These are phyloP conservation scores for Martensiomyces pterosporus DNA, from an alignment of 192 early-diverging fungal species.

Conservation along the genomic window DNA sequence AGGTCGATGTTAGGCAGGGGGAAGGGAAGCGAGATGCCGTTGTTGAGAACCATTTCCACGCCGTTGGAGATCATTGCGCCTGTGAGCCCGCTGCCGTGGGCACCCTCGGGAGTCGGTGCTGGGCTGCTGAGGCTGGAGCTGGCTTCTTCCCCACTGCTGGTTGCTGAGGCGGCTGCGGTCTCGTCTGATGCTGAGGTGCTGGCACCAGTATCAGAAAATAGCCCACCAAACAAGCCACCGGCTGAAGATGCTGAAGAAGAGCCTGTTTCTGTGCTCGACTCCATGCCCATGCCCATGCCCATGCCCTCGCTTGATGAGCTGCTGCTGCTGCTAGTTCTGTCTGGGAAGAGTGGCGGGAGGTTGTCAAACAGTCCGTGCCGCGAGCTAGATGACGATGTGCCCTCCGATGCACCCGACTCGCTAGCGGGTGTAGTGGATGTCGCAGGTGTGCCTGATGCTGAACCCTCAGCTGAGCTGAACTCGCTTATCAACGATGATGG, in stretches of 20 bases:
- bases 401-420: no score
- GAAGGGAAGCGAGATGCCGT: constrained; percentile 32
- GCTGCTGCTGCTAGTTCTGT: constrained; percentile 4
- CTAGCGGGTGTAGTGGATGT: background rate
- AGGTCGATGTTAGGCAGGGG: constrained; percentile 35
- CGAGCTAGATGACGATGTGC: constrained; percentile 5
- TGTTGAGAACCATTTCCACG: constrained; percentile 40
- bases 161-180: no score
- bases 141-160: background rate
- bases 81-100: constrained; percentile 23
- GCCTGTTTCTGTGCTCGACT: no score
- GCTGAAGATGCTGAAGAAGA: no score
- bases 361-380: constrained; percentile 3
- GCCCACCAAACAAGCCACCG: background rate
- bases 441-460: no score
- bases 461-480: no score
- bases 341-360: constrained; percentile 4
- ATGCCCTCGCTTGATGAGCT: no score
- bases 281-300: constrained; percentile 2
- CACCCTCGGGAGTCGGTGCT: background rate
- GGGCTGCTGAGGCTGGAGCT: constrained; percentile 1
- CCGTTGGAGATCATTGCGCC: constrained; percentile 42
- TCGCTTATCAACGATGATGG: no score
- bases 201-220: background rate
- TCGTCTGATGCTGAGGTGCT: no score